phyloP scores from a whole-genome alignment of 805 yeast genomes.

The Sungouiella thailandica region DNA sequence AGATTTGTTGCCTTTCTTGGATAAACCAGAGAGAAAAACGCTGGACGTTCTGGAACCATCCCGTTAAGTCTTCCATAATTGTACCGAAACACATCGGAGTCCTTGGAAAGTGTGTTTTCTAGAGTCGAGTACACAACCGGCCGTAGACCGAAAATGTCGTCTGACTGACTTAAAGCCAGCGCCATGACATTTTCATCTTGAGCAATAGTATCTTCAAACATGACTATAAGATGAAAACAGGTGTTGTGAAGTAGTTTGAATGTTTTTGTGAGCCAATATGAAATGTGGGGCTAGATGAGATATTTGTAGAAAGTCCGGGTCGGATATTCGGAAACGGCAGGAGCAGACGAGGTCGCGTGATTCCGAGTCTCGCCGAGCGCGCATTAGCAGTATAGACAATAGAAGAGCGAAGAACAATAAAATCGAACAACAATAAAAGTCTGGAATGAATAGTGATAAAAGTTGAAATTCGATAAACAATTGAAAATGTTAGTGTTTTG shows the following conservation, averaged over 20 bases:
- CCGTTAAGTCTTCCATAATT: constrained; percentile 7
- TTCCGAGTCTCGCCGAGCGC: no score
- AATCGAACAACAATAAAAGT: no score
- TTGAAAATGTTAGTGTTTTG: no score
- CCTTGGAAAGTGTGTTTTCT: constrained; percentile 11
- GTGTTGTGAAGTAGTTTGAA: not conserved
- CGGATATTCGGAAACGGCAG: not conserved
- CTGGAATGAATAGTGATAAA: no score
- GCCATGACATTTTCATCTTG: constrained; percentile 14
- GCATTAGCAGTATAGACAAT: no score
- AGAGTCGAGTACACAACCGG: constrained; percentile 1
- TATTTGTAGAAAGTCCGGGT: not conserved
- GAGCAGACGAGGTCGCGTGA: not conserved
- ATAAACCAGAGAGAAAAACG: constrained; percentile 13
- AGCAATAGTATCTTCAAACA: constrained; percentile 15
- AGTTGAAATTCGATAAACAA: no score
- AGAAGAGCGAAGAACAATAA: no score
- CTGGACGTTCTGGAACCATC: constrained; percentile 12
- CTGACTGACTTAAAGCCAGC: not conserved
- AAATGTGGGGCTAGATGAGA: not conserved
- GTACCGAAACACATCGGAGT: constrained; percentile 7
- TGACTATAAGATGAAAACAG: not conserved
- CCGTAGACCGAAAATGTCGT: constrained; percentile 1
- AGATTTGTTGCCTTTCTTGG: constrained; percentile 16
- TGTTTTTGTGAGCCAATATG: not conserved